Conservation (phyloP, 2,329 filamentous ascomycete species). For the Claviceps monticola region DNA sequence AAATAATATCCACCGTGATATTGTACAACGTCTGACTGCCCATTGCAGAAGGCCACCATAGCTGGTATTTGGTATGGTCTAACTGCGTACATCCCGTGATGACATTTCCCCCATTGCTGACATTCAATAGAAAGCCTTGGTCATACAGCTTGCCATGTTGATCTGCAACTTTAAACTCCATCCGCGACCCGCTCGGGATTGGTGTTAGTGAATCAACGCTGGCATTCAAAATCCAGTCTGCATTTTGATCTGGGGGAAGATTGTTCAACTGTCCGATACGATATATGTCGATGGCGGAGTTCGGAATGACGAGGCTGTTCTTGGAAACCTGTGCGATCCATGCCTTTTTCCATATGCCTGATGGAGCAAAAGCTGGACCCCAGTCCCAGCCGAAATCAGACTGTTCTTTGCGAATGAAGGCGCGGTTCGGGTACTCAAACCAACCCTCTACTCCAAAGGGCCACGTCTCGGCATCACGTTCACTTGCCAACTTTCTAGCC, state of each 20-base stretch:
- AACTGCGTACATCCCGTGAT: constrained; percentile 36
- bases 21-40: constrained; percentile 45
- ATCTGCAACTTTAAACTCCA: constrained; percentile 35
- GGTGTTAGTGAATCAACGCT: constrained; percentile 43
- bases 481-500: constrained; percentile 3
- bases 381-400: constrained; percentile 53
- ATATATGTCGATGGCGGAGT: constrained; percentile 44
- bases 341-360: constrained; percentile 48
- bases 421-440: constrained; percentile 11
- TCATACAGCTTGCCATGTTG: constrained; percentile 23
- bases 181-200: constrained; percentile 24
- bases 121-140: constrained; percentile 12
- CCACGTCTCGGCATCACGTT: constrained; percentile 5
- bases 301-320: constrained; percentile 15
- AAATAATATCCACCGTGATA: constrained; percentile 33
- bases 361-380: constrained; percentile 46
- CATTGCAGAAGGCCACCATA: constrained; percentile 48
- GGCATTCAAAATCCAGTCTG: constrained; percentile 46
- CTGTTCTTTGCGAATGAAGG: constrained; percentile 42
- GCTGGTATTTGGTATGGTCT: constrained; percentile 27
- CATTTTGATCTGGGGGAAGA: constrained; percentile 39
- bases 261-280: constrained; percentile 44
- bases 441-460: constrained; percentile 4
- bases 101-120: constrained; percentile 25
- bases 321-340: constrained; percentile 32